These are phyloP conservation scores for Insectozyma bohioensis DNA, from an alignment of 1,139 yeast species.

Conservation along the genomic window DNA sequence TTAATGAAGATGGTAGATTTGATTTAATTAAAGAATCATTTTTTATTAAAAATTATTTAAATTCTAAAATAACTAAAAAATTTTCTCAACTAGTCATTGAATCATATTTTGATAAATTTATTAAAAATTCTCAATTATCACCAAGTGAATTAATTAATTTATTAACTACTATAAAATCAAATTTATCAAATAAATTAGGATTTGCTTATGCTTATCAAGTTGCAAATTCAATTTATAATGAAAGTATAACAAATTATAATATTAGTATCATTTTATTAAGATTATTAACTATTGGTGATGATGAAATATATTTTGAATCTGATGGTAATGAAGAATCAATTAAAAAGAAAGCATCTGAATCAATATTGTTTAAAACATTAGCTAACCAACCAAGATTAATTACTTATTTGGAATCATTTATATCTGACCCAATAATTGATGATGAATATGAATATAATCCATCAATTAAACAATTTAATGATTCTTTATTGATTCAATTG, in stretches of 20 bases:
- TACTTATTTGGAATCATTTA: constrained; percentile 13
- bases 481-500: constrained; percentile 16
- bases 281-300: constrained; percentile 53
- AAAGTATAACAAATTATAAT: constrained; percentile 21
- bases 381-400: constrained; percentile 7
- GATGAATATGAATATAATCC: constrained; percentile 14
- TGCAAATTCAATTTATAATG: constrained; percentile 30
- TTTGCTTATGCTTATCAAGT: constrained; percentile 39
- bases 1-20: constrained; percentile 21
- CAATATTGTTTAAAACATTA: constrained; percentile 51
- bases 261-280: constrained; percentile 60
- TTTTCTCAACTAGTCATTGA: constrained; percentile 9
- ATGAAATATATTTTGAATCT: constrained; percentile 55
- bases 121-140: constrained; percentile 39
- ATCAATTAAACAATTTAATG: constrained; percentile 16
- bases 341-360: constrained; percentile 38
- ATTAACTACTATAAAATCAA: constrained; percentile 52
- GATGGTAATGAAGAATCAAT: constrained; percentile 47
- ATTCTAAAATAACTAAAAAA: constrained; percentile 15
- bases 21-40: constrained; percentile 35
- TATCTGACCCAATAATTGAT: constrained; percentile 6
- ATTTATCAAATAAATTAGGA: constrained; percentile 18
- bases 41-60: constrained; percentile 45
- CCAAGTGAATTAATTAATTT: constrained; percentile 53
- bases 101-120: constrained; percentile 20